A percentile compares a stretch with the other conserved stretches of the same genome.
Evolutionary conservation across 2,329 filamentous ascomycete genomes (phyloP).

Genomic region (Fusarium sp.): DNA sequence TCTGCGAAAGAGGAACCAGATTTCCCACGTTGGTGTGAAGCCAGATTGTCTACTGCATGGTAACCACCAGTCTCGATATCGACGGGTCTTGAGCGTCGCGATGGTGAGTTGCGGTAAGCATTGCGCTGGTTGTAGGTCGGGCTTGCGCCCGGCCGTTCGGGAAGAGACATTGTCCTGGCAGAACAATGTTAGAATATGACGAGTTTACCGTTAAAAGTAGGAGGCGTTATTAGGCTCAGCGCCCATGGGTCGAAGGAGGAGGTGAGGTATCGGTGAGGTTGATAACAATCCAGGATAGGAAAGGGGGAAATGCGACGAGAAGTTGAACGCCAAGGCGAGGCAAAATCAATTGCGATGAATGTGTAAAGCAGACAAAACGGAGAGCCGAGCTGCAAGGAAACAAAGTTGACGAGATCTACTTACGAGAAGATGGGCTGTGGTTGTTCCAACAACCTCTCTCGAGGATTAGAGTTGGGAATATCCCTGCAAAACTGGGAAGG

Average conservation of each 20-base stretch:
- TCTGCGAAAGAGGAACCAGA: constrained; percentile 70
- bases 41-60: constrained; percentile 54
- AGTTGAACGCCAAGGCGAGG: constrained; percentile 17
- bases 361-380: constrained; percentile 6
- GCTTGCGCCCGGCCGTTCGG: constrained; percentile 72
- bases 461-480: constrained; percentile 43
- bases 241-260: constrained; percentile 22
- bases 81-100: constrained; percentile 71
- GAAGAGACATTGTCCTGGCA: constrained; percentile 68
- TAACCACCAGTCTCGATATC: constrained; percentile 77
- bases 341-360: constrained; percentile 12
- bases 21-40: constrained; percentile 65
- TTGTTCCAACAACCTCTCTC: constrained; percentile 38
- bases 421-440: constrained; percentile 44
- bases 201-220: constrained; percentile 1
- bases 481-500: constrained; percentile 43
- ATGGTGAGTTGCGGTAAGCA: constrained; percentile 75
- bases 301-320: constrained; percentile 25
- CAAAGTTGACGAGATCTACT: constrained; percentile 34
- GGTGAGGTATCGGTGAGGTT: constrained; percentile 24
- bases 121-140: constrained; percentile 70
- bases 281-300: constrained; percentile 32
- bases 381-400: constrained; percentile 8
- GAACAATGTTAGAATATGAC: constrained; percentile 36
- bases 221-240: constrained; percentile 9